Evolutionary conservation across 1,284 basidiomycete genomes (phyloP), one percentile per base, ranked within the genome.

Genomic region (Malassezia caprae): DNA sequence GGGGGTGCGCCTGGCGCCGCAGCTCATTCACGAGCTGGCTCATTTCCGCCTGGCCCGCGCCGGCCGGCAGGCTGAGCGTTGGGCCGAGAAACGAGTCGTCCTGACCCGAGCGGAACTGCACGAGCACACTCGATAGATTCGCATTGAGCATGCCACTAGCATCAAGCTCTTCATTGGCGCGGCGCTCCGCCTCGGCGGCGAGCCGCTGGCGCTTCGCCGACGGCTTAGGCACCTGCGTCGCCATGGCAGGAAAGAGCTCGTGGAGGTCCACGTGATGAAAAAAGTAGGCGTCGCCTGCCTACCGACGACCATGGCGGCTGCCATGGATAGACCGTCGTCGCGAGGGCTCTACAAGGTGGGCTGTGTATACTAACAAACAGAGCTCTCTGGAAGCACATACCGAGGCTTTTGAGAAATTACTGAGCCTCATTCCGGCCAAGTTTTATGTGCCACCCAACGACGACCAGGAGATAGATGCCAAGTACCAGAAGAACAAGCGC

Each of bases 401-500:
- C 47, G 43, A 39, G 23, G 63, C 69, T 12, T 73, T 73, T 48
- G 59, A 57, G 15, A 47, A 49, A 23, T 62, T 73, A 4, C 59
- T 73, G 39, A 44, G 58, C 34, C 61, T 72, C 32, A 72, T 73
- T 24, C 71, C 71, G 31, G 61, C 71, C 3, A 56, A 69, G 23
- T 67, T 67, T 51, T 73, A 73, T 56, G 63, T 73, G 23, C 60
- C 54, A 19, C 54, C 50, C 26, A 54, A 60, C 12, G 59, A 64
- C 21, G 56, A 61, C 27, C 61, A 64, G 13, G 68, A 63, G 40
- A 53, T 46, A 13, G 61, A 59, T 4, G 54, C 59, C 40, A 68
- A 69, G 48, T 72, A 62, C 62, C 62, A 65, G 56, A 73, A 73
- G 60, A 73, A 71, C 61, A 71, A 67, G 46, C 61, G 62, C 52